These are phyloP conservation scores for Pseudonitzschia multiseries DNA, from an alignment of 108 stramenopile genomes.

Conservation along the genomic window DNA sequence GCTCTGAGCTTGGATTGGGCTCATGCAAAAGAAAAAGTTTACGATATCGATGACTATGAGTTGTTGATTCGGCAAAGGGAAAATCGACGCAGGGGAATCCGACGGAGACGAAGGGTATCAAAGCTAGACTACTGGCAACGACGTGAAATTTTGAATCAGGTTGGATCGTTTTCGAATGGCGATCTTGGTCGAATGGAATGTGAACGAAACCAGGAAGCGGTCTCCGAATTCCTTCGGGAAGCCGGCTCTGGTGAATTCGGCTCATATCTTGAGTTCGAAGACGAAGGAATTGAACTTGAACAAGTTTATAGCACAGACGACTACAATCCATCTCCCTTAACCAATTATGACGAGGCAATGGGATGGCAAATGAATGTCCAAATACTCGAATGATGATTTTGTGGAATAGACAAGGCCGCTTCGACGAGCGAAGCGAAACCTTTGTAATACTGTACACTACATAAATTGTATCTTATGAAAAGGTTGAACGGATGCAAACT, in stretches of 20 bases:
- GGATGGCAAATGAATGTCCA: constrained; percentile 15
- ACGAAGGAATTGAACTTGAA: constrained; percentile 13
- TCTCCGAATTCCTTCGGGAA: constrained; percentile 3
- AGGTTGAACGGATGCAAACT: too few relatives aligned
- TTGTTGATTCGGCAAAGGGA: constrained; percentile 11
- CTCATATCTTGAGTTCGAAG: background rate
- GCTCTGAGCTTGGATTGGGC: constrained; percentile 58
- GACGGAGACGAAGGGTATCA: constrained; percentile 7
- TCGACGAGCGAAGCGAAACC: too few relatives aligned
- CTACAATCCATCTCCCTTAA: background rate
- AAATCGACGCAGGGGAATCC: constrained; percentile 14
- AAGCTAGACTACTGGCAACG: constrained; percentile 27
- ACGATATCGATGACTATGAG: constrained; percentile 34
- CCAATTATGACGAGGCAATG: background rate
- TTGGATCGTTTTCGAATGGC: constrained; percentile 3
- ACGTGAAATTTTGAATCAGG: constrained; percentile 17
- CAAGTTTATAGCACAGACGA: background rate
- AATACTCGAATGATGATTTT: constrained; percentile 9
- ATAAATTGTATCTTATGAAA: too few relatives aligned
- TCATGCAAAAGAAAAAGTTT: constrained; percentile 30
- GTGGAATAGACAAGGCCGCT: background rate
- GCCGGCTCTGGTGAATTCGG: constrained; percentile 1
- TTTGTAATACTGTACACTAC: background rate
- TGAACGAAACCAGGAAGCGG: background rate
- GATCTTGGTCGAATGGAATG: constrained; percentile 10